phyloP scores from a whole-genome alignment of 441 rosid genomes.

The Aleurites moluccanus region DNA sequence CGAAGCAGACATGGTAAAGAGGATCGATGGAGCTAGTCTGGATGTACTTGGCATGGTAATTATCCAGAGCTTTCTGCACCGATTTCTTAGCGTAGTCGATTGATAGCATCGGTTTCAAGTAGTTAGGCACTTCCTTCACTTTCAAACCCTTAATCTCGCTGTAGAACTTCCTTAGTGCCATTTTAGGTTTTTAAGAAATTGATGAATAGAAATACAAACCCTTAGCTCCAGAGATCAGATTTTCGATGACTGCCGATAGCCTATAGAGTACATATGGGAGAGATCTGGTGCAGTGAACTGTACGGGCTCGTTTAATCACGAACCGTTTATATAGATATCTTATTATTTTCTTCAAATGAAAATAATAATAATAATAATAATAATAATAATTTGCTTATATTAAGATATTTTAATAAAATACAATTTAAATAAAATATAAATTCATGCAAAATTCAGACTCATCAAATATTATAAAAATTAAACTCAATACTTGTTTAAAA shows the following conservation, averaged over 20 bases:
- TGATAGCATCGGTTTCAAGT: conserved; percentile 78
- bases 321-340: not conserved
- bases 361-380: too few species aligned
- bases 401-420: too few species aligned
- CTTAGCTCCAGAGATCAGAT: not conserved
- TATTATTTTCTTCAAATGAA: too few species aligned
- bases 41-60: conserved; percentile 81
- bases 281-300: not conserved
- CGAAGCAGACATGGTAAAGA: conserved; percentile 69
- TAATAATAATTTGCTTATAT: too few species aligned
- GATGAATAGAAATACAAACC: not conserved
- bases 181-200: not conserved
- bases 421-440: too few species aligned
- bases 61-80: conserved; percentile 58
- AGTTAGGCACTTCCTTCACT: conserved; percentile 68
- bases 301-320: not conserved
- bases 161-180: conserved; percentile 21
- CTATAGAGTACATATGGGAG: not conserved
- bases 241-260: not conserved
- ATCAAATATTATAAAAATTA: too few species aligned
- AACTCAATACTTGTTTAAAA: too few species aligned
- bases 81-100: conserved; percentile 46
- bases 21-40: conserved; percentile 77
- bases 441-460: too few species aligned
- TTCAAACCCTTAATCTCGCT: conserved; percentile 75